These are phyloP conservation scores for Apiotrichum akiyoshidainum DNA, from an alignment of 1,284 basidiomycete species.

Conservation along the genomic window DNA sequence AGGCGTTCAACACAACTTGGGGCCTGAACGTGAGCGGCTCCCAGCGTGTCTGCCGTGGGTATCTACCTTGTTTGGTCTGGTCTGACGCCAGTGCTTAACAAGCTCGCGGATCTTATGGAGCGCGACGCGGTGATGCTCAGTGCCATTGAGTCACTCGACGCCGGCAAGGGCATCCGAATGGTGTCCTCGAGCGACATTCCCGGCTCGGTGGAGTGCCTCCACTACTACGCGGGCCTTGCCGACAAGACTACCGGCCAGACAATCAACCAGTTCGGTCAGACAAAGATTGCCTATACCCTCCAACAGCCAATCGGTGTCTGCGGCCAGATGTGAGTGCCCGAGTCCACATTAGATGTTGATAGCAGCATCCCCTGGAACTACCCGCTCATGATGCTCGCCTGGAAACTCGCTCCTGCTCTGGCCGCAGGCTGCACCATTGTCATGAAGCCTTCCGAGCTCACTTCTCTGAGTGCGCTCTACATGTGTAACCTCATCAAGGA, in stretches of 20 bases:
- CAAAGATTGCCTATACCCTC: constrained; percentile 80
- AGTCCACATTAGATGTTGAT: too few relatives aligned
- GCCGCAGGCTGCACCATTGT: constrained; percentile 57
- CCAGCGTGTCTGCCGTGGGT: constrained; percentile 62
- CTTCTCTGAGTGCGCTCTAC: constrained; percentile 79
- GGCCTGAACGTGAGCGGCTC: constrained; percentile 79
- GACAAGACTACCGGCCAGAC: constrained; percentile 62
- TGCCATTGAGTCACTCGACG: constrained; percentile 71
- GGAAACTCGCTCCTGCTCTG: constrained; percentile 87
- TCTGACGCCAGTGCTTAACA: constrained; percentile 64
- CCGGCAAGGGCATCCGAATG: constrained; percentile 74
- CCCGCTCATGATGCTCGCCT: constrained; percentile 86
- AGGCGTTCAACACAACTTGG: constrained; percentile 80
- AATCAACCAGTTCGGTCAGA: constrained; percentile 48
- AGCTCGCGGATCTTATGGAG: constrained; percentile 89
- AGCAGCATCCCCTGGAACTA: constrained; percentile 85
- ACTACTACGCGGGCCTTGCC: constrained; percentile 69
- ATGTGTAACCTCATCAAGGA: constrained; percentile 45
- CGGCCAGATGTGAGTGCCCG: constrained; percentile 66
- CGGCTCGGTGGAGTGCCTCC: constrained; percentile 72
- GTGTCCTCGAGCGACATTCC: constrained; percentile 69
- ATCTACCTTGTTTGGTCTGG: background rate
- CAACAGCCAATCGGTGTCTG: constrained; percentile 93
- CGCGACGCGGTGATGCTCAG: constrained; percentile 67
- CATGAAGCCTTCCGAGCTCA: constrained; percentile 78